These are phyloP conservation scores for Xerocomus nothofagi DNA, from an alignment of 1,284 basidiomycete species.

Conservation along the genomic window DNA sequence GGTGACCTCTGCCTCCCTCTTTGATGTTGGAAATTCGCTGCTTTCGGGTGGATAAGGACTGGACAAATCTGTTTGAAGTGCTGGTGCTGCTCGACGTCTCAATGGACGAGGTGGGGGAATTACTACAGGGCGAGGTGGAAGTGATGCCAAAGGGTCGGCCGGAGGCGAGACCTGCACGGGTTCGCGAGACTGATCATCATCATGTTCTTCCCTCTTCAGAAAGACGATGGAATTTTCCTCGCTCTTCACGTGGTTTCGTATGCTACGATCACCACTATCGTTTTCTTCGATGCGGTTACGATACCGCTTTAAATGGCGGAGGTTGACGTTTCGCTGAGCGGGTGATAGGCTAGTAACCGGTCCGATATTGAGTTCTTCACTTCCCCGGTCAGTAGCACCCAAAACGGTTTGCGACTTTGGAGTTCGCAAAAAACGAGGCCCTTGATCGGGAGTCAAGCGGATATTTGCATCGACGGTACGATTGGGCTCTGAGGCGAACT, in stretches of 20 bases:
- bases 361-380: constrained; percentile 24
- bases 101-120: constrained; percentile 31
- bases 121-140: constrained; percentile 17
- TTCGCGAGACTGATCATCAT: constrained; percentile 6
- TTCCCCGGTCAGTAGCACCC: constrained; percentile 5
- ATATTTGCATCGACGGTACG: background rate
- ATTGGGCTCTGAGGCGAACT: constrained; percentile 13
- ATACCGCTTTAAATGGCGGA: constrained; percentile 32
- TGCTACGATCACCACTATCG: constrained; percentile 32
- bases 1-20: background rate
- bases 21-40: background rate
- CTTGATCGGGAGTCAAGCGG: constrained; percentile 11
- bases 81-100: constrained; percentile 10
- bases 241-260: constrained; percentile 21
- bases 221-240: constrained; percentile 14
- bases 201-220: constrained; percentile 20
- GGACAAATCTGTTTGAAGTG: background rate
- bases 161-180: background rate
- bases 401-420: constrained; percentile 30
- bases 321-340: constrained; percentile 31
- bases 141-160: constrained; percentile 1
- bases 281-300: constrained; percentile 29
- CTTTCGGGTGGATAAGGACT: constrained; percentile 7
- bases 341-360: constrained; percentile 26
- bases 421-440: constrained; percentile 15